These are phyloP conservation scores for Penicillium ochrochloron DNA, from an alignment of 495 filamentous ascomycete genomes.

Conservation along the genomic window DNA sequence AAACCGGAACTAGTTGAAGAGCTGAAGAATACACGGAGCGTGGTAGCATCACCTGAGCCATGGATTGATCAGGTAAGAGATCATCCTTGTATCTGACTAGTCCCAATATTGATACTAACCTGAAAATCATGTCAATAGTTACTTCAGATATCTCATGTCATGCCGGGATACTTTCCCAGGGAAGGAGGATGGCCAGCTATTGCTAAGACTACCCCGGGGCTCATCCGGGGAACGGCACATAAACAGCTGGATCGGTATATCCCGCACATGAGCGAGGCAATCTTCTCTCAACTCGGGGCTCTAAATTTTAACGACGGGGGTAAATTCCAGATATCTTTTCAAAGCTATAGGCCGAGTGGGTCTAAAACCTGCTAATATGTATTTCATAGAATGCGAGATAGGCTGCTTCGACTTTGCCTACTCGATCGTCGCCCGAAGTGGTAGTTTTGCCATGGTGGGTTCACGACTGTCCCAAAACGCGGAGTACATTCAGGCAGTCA, in stretches of 20 bases:
- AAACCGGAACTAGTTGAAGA: slow-evolving; percentile 30
- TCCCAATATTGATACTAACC: not conserved
- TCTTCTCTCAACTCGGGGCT: slow-evolving; percentile 21
- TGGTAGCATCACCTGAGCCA: slow-evolving; percentile 29
- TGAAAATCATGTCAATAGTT: slow-evolving; percentile 13
- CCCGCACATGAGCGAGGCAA: slow-evolving; percentile 29
- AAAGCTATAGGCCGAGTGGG: not conserved
- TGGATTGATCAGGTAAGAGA: slow-evolving; percentile 35
- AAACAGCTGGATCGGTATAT: slow-evolving; percentile 31
- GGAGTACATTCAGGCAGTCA: slow-evolving; percentile 32
- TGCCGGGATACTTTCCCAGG: slow-evolving; percentile 34
- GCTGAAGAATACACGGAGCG: slow-evolving; percentile 22
- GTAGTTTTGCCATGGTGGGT: slow-evolving; percentile 31
- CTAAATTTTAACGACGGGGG: slow-evolving; percentile 19
- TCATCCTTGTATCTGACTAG: not conserved
- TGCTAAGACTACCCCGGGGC: slow-evolving; percentile 32
- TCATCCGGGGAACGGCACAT: slow-evolving; percentile 29
- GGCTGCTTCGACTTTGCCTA: slow-evolving; percentile 34
- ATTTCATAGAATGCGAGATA: slow-evolving; percentile 22
- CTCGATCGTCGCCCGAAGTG: slow-evolving; percentile 33
- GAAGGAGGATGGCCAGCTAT: slow-evolving; percentile 31
- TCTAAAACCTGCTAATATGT: not conserved
- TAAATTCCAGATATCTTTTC: slow-evolving; percentile 8
- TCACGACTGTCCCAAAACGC: slow-evolving; percentile 27
- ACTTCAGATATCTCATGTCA: slow-evolving; percentile 35